These are phyloP conservation scores for Colletotrichum lindemuthianum DNA, from an alignment of 2,329 filamentous ascomycete species.

Conservation along the genomic window DNA sequence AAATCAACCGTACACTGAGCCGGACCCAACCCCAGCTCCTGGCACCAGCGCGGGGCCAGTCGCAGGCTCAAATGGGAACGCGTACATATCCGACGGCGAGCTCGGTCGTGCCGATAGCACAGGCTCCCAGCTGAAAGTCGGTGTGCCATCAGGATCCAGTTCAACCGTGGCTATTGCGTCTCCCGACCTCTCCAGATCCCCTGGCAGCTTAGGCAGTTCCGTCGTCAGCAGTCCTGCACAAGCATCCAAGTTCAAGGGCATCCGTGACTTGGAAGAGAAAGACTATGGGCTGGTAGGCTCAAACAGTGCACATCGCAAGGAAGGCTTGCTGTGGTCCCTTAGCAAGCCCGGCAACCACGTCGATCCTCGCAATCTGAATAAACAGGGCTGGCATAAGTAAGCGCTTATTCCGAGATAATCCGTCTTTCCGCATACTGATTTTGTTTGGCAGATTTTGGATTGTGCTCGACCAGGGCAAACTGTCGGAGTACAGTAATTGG, in stretches of 20 bases:
- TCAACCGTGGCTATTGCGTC: slow-evolving; percentile 43
- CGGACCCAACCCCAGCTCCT: slow-evolving; percentile 64
- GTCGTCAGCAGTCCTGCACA: slow-evolving; percentile 62
- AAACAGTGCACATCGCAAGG: slow-evolving; percentile 80
- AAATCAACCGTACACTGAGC: slow-evolving; percentile 77
- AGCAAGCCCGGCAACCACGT: slow-evolving; percentile 94
- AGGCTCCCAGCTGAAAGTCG: slow-evolving; percentile 70
- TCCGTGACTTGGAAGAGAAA: slow-evolving; percentile 90
- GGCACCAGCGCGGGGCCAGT: slow-evolving; percentile 46
- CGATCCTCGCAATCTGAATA: slow-evolving; percentile 93
- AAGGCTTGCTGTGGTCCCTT: slow-evolving; percentile 93
- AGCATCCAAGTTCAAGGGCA: slow-evolving; percentile 81
- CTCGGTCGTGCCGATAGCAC: slow-evolving; percentile 79
- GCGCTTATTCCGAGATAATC: slow-evolving; percentile 46
- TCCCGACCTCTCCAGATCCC: slow-evolving; percentile 64
- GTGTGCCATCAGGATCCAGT: slow-evolving; percentile 56
- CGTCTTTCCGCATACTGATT: slow-evolving; percentile 20
- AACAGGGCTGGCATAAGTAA: slow-evolving; percentile 98
- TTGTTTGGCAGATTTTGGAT: slow-evolving; percentile 86
- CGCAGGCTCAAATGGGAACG: slow-evolving; percentile 54
- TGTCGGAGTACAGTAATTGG: slow-evolving; percentile 99
- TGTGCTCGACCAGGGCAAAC: slow-evolving; percentile 93
- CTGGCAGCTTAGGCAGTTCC: slow-evolving; percentile 61
- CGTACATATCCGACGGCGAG: slow-evolving; percentile 72
- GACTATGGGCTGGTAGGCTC: slow-evolving; percentile 64